Percentiles rank a stretch among this genome's conserved stretches.
Conservation (phyloP, 768 basidiomycete species). For the Pholiota molesta region DNA sequence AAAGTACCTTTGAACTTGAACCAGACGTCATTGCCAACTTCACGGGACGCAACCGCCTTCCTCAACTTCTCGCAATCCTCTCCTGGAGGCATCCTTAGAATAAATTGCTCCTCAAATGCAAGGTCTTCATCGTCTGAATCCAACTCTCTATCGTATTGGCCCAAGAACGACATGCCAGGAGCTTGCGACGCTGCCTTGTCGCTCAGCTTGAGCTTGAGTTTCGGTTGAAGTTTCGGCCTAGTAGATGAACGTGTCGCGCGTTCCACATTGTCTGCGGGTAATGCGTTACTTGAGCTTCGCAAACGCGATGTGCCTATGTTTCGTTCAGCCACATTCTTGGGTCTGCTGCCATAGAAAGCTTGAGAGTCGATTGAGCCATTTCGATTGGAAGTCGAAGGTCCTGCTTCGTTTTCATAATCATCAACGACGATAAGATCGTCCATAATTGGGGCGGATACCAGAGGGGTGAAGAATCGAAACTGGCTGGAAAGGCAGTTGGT, state of each 20-base stretch:
- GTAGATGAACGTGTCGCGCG: conserved; percentile 62
- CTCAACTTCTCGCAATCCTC: conserved; percentile 78
- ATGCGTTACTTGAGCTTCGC: conserved; percentile 33
- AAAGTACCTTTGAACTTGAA: conserved; percentile 94
- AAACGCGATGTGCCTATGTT: conserved; percentile 32
- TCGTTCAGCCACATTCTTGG: conserved; percentile 29
- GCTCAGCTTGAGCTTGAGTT: conserved; percentile 86
- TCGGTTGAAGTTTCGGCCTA: conserved; percentile 61
- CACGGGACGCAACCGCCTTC: conserved; percentile 81
- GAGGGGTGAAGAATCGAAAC: not conserved
- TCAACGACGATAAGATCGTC: conserved; percentile 68
- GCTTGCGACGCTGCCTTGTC: conserved; percentile 81
- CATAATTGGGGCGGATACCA: conserved; percentile 31
- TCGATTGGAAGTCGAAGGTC: conserved; percentile 33
- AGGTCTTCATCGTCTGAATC: conserved; percentile 96
- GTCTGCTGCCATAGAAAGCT: conserved; percentile 21
- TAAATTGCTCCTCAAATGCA: conserved; percentile 96
- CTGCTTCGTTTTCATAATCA: conserved; percentile 48
- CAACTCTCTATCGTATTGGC: conserved; percentile 90
- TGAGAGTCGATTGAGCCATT: conserved; percentile 19
- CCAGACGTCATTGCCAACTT: conserved; percentile 85
- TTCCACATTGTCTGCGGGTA: conserved; percentile 39
- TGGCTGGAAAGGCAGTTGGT: not conserved
- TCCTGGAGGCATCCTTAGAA: conserved; percentile 85
- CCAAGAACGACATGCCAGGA: conserved; percentile 87